phyloP scores from a whole-genome alignment of 257 asterid species.

The Linaria vulgaris region DNA sequence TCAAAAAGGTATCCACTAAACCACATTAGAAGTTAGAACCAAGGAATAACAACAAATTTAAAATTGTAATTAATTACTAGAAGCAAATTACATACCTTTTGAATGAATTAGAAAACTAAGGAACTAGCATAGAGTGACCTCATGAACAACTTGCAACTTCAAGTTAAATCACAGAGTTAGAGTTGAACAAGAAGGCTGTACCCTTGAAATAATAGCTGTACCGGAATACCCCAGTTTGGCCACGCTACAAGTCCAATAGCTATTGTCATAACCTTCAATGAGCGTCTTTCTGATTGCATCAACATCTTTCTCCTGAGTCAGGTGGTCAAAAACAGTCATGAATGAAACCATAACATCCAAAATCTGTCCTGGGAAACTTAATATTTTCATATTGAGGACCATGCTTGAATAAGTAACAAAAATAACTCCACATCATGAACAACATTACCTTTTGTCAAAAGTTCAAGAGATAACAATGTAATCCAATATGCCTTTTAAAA shows the following conservation, averaged over 20 bases:
- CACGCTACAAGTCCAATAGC: slow-evolving; percentile 92
- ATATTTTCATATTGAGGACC: slow-evolving; percentile 4
- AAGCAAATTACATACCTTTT: background rate
- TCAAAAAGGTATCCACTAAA: too few relatives aligned
- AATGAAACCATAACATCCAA: slow-evolving; percentile 2
- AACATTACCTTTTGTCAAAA: background rate
- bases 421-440: background rate
- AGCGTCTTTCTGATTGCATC: slow-evolving; percentile 62
- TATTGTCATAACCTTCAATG: slow-evolving; percentile 71
- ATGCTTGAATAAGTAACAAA: background rate
- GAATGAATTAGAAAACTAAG: background rate
- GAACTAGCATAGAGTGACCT: background rate
- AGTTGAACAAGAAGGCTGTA: slow-evolving; percentile 30
- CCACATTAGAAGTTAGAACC: too few relatives aligned
- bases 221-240: slow-evolving; percentile 94
- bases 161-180: background rate
- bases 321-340: slow-evolving; percentile 23
- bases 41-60: too few relatives aligned
- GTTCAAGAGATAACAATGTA: background rate
- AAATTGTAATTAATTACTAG: background rate
- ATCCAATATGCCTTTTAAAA: background rate
- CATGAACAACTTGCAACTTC: slow-evolving; percentile 9
- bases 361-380: slow-evolving; percentile 1
- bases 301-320: slow-evolving; percentile 85
- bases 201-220: slow-evolving; percentile 92